These are phyloP conservation scores for Wickerhamiella allomyrinae DNA, from an alignment of 805 yeast genomes.

Conservation along the genomic window DNA sequence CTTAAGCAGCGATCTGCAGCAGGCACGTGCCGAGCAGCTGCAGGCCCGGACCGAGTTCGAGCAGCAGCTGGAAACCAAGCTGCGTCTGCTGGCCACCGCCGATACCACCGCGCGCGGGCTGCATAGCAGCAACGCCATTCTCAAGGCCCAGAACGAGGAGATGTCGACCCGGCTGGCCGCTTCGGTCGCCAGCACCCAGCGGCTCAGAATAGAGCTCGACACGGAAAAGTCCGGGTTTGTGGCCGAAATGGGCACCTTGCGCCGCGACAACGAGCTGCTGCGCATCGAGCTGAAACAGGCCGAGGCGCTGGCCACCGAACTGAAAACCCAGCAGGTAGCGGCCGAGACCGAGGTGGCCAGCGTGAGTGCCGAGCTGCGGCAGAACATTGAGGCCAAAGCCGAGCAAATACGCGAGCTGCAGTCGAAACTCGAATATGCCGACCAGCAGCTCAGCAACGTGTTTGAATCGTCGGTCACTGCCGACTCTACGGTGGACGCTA, in stretches of 20 bases:
- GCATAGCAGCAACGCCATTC: constrained; percentile 21
- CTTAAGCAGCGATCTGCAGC: background rate
- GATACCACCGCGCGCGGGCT: constrained; percentile 23
- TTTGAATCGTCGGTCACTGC: constrained; percentile 13
- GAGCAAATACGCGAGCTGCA: constrained; percentile 2
- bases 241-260: constrained; percentile 47
- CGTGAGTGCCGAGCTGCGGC: background rate
- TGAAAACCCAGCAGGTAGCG: constrained; percentile 33
- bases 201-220: constrained; percentile 32
- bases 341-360: constrained; percentile 10
- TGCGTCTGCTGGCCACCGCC: constrained; percentile 21
- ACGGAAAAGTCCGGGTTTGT: constrained; percentile 36
- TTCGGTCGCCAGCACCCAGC: constrained; percentile 32
- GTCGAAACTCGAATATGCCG: constrained; percentile 6
- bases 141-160: constrained; percentile 27
- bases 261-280: constrained; percentile 36
- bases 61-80: constrained; percentile 1
- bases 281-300: constrained; percentile 30
- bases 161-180: constrained; percentile 30
- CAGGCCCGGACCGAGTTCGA: constrained; percentile 3
- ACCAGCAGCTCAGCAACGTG: constrained; percentile 7
- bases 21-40: constrained; percentile 1
- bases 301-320: constrained; percentile 26
- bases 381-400: constrained; percentile 4
- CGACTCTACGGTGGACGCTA: constrained; percentile 16